These are phyloP conservation scores for Sclerotiophoma versabilis DNA, from an alignment of 2,329 filamentous ascomycete species.

Conservation along the genomic window DNA sequence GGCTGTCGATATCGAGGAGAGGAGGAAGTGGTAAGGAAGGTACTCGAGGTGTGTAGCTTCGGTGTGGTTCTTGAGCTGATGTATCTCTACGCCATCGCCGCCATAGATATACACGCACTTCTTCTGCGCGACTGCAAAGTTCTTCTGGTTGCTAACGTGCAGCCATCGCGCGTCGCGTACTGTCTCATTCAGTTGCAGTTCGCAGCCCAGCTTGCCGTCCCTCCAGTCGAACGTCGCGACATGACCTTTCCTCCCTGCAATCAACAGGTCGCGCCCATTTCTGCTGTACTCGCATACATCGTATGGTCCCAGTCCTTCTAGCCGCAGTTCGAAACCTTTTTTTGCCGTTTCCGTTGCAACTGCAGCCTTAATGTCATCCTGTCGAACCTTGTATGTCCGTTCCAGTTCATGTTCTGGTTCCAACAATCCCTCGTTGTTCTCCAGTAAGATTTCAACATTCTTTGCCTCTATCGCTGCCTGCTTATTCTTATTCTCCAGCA, in stretches of 20 bases:
- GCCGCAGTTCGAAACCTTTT: constrained; percentile 88
- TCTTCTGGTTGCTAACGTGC: constrained; percentile 80
- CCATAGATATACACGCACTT: constrained; percentile 98
- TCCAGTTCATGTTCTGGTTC: constrained; percentile 90
- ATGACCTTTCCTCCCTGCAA: constrained; percentile 92
- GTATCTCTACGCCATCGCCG: constrained; percentile 85
- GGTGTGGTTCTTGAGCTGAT: constrained; percentile 87
- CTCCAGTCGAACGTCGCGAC: constrained; percentile 97
- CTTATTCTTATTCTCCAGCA: constrained; percentile 82
- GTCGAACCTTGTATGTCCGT: constrained; percentile 88
- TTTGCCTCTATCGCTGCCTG: constrained; percentile 84
- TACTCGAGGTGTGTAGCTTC: constrained; percentile 96
- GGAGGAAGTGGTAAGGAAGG: constrained; percentile 91
- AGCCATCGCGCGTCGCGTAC: constrained; percentile 89
- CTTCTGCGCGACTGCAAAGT: constrained; percentile 95
- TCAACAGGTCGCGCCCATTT: constrained; percentile 83
- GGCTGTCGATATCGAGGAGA: constrained; percentile 83
- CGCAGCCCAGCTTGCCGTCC: constrained; percentile 87
- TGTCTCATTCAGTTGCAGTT: constrained; percentile 89
- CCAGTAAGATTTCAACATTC: constrained; percentile 92
- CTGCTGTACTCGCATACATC: constrained; percentile 86
- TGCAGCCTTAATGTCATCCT: constrained; percentile 79
- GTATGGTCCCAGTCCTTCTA: constrained; percentile 82
- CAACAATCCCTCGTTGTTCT: constrained; percentile 84
- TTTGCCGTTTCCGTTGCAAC: constrained; percentile 85